Base-by-base conservation (phyloP, 2,329 filamentous ascomycete genomes). In the Ophiostoma novo-ulmi region DNA sequence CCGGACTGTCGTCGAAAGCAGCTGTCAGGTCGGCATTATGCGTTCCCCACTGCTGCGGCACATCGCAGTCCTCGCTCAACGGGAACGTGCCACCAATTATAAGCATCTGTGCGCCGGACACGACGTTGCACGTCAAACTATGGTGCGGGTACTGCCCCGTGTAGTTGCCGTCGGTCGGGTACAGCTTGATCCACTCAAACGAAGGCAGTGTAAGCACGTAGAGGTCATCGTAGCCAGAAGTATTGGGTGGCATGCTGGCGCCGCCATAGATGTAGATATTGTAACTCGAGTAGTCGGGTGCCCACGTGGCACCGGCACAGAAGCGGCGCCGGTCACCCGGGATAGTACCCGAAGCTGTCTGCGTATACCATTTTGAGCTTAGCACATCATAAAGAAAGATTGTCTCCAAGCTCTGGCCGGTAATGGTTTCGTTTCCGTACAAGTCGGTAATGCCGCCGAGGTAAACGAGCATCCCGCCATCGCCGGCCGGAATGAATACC, bases 211-310 rank as follows among this genome's bases (percentile, higher is more conserved):
- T 83, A 26, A 90, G 80, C 70, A 89, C 85, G 75, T 88, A 90
- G 70, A 86, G 81, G 78, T 90, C 87, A 75, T 89, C 85, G 75
- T 82, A 89, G 31, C 85, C 87, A 17, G 81, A 79, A 0, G 80
- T 80, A 52, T 83, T 78, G 2, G 78, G 76, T 1, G 81, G 79
- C 69, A 86, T 82, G 8, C 82, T 82, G 35, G 81, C 80, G 20
- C 88, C 88, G 63, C 88, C 88, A 75, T 89, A 89, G 2, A 89
- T 75, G 73, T 89, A 89, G 85, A 90, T 86, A 74, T 90, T 89
- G 75, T 89, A 89, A 8, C 85, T 88, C 17, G 86, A 87, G 70
- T 83, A 80, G 74, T 89, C 88, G 10, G 81, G 75, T 0, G 87
- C 82, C 82, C 87, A 89, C 1, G 85, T 85, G 17, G 82, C 85